Percentiles rank a stretch among this genome's conserved stretches.
Conservation (phyloP, 1,284 basidiomycete genomes). For the Stygiomarasmius scandens region DNA sequence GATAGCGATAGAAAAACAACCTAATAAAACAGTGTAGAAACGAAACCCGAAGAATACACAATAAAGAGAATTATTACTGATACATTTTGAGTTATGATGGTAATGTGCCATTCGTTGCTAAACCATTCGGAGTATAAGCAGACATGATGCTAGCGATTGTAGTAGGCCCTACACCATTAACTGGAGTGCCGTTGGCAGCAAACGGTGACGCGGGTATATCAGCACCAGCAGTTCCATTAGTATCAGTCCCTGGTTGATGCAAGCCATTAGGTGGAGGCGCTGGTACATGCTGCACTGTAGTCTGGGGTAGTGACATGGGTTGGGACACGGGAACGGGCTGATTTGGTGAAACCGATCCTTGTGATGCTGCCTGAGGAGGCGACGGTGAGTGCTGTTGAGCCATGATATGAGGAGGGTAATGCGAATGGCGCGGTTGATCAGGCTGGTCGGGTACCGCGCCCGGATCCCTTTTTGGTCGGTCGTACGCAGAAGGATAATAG, state of each 20-base stretch:
- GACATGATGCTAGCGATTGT: conserved; percentile 70
- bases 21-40: not conserved
- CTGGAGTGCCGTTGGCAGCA: not conserved
- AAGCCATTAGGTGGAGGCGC: not conserved
- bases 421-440: conserved; percentile 31
- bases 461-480: conserved; percentile 30
- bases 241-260: not conserved
- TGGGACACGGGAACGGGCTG: not conserved
- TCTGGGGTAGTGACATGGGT: not conserved
- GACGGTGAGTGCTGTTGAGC: conserved; percentile 33
- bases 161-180: not conserved
- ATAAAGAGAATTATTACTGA: conserved; percentile 8
- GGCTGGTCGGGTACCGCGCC: conserved; percentile 28
- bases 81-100: conserved; percentile 8
- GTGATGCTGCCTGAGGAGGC: conserved; percentile 31
- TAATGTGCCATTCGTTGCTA: conserved; percentile 27
- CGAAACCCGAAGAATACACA: not conserved
- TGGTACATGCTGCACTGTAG: not conserved
- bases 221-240: not conserved
- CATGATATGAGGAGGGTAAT: conserved; percentile 47
- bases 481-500: conserved; percentile 39
- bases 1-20: not conserved
- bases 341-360: not conserved
- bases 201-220: not conserved
- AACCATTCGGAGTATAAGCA: conserved; percentile 39